Conservation (phyloP, 2,329 filamentous ascomycete species). For the Akanthomyces lecanii region DNA sequence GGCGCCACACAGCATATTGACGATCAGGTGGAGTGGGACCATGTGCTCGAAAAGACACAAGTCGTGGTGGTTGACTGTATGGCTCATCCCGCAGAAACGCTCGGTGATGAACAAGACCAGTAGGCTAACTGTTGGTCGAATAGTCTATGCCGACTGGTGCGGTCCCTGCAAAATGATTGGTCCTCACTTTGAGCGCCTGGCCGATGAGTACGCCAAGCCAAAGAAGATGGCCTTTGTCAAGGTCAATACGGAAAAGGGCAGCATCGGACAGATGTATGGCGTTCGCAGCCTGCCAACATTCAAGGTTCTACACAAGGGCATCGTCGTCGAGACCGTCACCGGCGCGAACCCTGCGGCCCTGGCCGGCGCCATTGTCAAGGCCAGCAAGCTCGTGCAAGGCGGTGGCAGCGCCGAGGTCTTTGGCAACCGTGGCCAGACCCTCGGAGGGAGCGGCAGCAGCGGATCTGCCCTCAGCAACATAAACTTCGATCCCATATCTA, state of each 20-base stretch:
- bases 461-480: slow-evolving; percentile 16
- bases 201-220: slow-evolving; percentile 72
- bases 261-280: slow-evolving; percentile 71
- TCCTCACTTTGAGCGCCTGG: slow-evolving; percentile 80
- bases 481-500: slow-evolving; percentile 36
- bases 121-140: slow-evolving; percentile 25
- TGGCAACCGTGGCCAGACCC: slow-evolving; percentile 51
- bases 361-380: slow-evolving; percentile 70
- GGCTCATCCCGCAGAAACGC: not conserved
- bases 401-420: slow-evolving; percentile 44
- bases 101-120: not conserved
- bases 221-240: slow-evolving; percentile 86
- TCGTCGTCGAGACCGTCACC: slow-evolving; percentile 68
- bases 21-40: slow-evolving; percentile 15
- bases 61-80: slow-evolving; percentile 18
- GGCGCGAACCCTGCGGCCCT: slow-evolving; percentile 78
- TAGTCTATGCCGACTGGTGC: slow-evolving; percentile 95
- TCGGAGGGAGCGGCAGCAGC: slow-evolving; percentile 40
- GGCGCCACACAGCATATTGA: slow-evolving; percentile 3
- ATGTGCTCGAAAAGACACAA: slow-evolving; percentile 15
- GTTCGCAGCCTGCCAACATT: slow-evolving; percentile 93
- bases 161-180: slow-evolving; percentile 90
- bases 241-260: slow-evolving; percentile 78
- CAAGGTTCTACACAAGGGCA: slow-evolving; percentile 76
- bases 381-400: slow-evolving; percentile 48